phyloP scores from a whole-genome alignment of 768 basidiomycete species.

The Astraeus odoratus region DNA sequence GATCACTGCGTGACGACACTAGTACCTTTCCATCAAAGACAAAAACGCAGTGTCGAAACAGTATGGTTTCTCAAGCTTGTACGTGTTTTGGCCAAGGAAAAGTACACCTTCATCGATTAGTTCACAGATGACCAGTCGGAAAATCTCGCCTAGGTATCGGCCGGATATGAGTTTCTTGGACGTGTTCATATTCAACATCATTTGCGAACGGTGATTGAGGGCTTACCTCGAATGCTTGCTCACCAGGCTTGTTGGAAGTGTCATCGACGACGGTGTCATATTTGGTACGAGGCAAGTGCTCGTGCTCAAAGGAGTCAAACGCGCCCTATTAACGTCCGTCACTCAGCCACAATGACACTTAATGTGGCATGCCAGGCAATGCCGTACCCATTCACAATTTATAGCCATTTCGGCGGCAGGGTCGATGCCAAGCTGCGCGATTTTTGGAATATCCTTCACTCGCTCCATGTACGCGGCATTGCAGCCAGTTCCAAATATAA shows the following conservation, averaged over 20 bases:
- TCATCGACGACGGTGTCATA: conserved; percentile 92
- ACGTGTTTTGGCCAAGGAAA: conserved; percentile 97
- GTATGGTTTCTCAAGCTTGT: conserved; percentile 93
- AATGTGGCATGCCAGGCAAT: background rate
- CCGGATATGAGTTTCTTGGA: conserved; percentile 89
- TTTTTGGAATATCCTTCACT: conserved; percentile 79
- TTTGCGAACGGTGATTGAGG: background rate
- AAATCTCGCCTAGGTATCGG: conserved; percentile 92
- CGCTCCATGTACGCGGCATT: conserved; percentile 98
- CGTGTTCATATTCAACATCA: background rate
- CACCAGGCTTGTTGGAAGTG: conserved; percentile 91
- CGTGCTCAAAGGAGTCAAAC: conserved; percentile 93
- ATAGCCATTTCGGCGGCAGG: conserved; percentile 75
- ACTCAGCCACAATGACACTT: background rate
- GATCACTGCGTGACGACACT: background rate
- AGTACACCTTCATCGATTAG: conserved; percentile 95
- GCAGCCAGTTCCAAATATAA: conserved; percentile 97
- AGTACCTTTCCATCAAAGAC: conserved; percentile 89
- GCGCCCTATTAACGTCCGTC: conserved; percentile 57
- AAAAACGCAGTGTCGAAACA: conserved; percentile 95
- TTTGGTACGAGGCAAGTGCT: conserved; percentile 91
- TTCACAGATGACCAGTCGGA: conserved; percentile 91
- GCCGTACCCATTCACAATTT: conserved; percentile 90
- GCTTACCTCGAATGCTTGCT: conserved; percentile 85
- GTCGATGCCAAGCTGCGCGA: conserved; percentile 65